phyloP scores from a whole-genome alignment of 805 yeast species.

The Torulaspora maleeae region DNA sequence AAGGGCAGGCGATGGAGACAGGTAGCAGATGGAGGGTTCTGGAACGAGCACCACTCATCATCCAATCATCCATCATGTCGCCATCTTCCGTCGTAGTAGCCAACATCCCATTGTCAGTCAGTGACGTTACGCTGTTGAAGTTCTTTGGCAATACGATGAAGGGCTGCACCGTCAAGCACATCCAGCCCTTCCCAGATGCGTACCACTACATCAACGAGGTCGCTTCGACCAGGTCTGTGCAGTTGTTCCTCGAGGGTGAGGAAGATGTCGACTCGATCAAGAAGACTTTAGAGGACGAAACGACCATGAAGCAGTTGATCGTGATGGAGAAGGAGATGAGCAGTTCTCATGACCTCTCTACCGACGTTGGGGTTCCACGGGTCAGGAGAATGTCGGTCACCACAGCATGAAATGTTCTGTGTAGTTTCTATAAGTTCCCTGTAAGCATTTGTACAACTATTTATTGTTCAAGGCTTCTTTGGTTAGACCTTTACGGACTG shows the following conservation, averaged over 20 bases:
- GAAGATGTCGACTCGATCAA: conserved; percentile 12
- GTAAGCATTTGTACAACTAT: not conserved
- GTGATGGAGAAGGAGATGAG: conserved; percentile 7
- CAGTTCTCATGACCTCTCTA: conserved; percentile 1
- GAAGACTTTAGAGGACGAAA: conserved; percentile 15
- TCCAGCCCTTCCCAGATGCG: conserved; percentile 24
- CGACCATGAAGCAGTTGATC: conserved; percentile 6
- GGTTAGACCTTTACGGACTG: conserved; percentile 79
- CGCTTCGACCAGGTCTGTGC: conserved; percentile 17
- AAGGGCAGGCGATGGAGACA: not conserved
- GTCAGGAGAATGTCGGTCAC: conserved; percentile 16
- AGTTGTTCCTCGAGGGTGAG: conserved; percentile 13
- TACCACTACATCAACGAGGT: conserved; percentile 20
- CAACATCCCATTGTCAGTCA: conserved; percentile 47
- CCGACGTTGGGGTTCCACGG: conserved; percentile 1
- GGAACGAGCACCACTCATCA: no score
- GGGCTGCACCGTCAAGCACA: conserved; percentile 13
- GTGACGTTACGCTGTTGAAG: conserved; percentile 30
- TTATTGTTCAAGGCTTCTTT: conserved; percentile 18
- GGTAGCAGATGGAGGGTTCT: no score
- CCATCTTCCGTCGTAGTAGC: conserved; percentile 45
- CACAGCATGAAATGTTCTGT: conserved; percentile 1
- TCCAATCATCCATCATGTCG: conserved; percentile 4
- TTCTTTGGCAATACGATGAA: conserved; percentile 11
- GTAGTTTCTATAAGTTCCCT: not conserved